Evolutionary conservation across 495 filamentous ascomycete species (phyloP), one percentile per base, ranked within the genome.

Genomic region (Rhypophila decipiens): DNA sequence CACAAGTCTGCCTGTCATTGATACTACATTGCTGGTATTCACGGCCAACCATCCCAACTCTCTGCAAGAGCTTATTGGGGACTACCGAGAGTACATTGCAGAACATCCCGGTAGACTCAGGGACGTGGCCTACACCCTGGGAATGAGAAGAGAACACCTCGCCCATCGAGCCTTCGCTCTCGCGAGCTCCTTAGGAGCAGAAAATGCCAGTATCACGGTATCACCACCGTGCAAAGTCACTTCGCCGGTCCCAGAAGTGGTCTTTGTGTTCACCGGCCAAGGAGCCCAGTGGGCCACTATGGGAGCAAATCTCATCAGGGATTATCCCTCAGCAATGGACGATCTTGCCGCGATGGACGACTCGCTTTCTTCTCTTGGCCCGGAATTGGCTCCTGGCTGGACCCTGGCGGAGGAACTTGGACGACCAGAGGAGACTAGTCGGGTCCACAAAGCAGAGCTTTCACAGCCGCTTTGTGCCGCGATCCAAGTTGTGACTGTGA

Each of bases 231-330:
- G 3, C 31, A 35, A 35, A 15, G 31, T 35, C 5, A 11, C 31
- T 2, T 5, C 17, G 31, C 12, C 17, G 31, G 5, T 15, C 31
- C 31, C 31, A 5, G 31, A 35, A 15, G 31, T 5, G 12, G 31
- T 35, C 24, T 10, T 44, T 4, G 42, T 46, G 15, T 50, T 50
- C 41, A 50, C n/a, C 18, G 47, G 47, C 8, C 60, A 65, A 42
- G 57, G 62, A 0, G 59, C 62, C 4, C 59, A 63, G 42, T 65
- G 59, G 62, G 49, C 57, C 0, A 35, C 38, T 9, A 63, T 63
- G 59, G 62, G 59, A 9, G 49, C 24, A 3, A 53, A 53, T 19
- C 41, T 65, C 13, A 18, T 52, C 42, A 10, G 18, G 31, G 27
- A 18, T 21, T 15, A 18, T 23, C 19, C 24, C 13, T 15, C 19